Base-by-base conservation (phyloP, 441 rosid species). In the Bruguiera hainesii region DNA sequence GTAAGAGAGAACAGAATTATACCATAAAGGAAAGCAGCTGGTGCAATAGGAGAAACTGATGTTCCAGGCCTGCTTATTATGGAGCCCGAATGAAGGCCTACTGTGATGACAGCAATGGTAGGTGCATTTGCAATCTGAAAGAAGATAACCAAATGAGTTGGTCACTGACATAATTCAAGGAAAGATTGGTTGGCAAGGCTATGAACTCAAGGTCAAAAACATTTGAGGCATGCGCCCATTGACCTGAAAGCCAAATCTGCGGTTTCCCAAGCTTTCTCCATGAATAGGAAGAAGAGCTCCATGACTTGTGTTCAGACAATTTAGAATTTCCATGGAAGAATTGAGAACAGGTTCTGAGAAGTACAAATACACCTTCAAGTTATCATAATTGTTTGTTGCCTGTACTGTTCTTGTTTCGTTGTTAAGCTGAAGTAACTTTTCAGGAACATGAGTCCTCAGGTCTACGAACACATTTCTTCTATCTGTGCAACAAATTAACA, bases 1-100 rank as follows among this genome's bases (percentile, higher is more conserved):
- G 23, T 19, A 42, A 30, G 25, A 56, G 70, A 20, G 58, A 30
- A 63, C 5, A 15, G 37, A 60, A 3, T 26, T 31, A 66, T 76
- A 91, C 99, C 97, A 56, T 82, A 94, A 55, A 94, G 97, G 75
- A 94, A 91, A 80, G 97, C 84, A 52, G 80, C 76, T 3, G 97
- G 96, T 64, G 90, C 86, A 75, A 81, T 75, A 39, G 91, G 92
- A 79, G 91, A 87, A 79, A 88, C 81, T 13, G 85, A 77, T 55
- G 91, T 89, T 67, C 94, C 91, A 3, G 84, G 76, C 79, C 87
- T 84, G 75, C 97, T 94, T 75, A 83, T 76, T 69, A 85, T 80
- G 39, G 73, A 77, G 19, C 72, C 78, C 0, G 92, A 80, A 59
- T 76, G 58, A 61, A 91, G 74, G 61, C 67, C 73, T 72, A 91